phyloP scores from a whole-genome alignment of 148 eudicot species.

The Camellia japonica region DNA sequence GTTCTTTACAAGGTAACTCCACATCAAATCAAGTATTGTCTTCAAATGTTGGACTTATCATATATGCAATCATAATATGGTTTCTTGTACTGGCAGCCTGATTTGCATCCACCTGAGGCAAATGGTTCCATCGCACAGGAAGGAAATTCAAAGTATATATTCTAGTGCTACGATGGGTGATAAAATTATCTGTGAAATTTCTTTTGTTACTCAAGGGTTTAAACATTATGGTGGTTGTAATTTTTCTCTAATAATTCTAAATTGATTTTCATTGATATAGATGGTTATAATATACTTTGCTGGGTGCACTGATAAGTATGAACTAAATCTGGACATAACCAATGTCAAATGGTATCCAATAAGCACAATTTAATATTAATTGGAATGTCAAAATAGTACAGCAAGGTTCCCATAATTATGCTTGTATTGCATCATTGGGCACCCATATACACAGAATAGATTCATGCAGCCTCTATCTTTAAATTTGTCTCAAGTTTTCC shows the following conservation, averaged over 20 bases:
- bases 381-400: neutral
- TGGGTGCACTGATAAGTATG: neutral
- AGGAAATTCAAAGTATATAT: constrained; percentile 74
- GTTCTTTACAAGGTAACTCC: constrained; percentile 79
- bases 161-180: constrained; percentile 15
- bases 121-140: constrained; percentile 48
- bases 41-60: constrained; percentile 8
- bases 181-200: neutral
- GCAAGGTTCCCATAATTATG: neutral
- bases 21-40: neutral
- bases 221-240: neutral
- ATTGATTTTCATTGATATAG: constrained; percentile 1
- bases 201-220: neutral
- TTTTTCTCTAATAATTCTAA: neutral
- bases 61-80: constrained; percentile 7
- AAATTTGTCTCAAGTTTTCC: neutral
- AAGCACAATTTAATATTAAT: neutral
- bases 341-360: neutral
- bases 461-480: constrained; percentile 10
- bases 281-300: neutral
- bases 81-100: constrained; percentile 50
- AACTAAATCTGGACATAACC: constrained; percentile 6
- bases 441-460: neutral
- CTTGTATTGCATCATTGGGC: neutral
- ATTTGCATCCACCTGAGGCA: constrained; percentile 42